Evolutionary conservation across 1,284 basidiomycete species (phyloP).

Genomic region (Leccinum griseonigrum): DNA sequence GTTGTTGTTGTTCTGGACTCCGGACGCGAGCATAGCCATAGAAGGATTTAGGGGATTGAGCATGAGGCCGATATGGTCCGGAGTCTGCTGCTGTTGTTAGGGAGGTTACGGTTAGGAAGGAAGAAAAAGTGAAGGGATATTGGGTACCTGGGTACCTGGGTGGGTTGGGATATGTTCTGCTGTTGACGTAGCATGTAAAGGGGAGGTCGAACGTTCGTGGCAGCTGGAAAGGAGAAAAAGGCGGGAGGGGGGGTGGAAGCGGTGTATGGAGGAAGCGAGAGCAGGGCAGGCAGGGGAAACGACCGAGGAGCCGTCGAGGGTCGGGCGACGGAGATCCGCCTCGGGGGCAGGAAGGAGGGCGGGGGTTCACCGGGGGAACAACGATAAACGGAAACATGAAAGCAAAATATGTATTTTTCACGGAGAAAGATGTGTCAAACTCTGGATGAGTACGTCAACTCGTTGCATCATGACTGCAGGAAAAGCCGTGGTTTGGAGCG

Average conservation of each 20-base stretch:
- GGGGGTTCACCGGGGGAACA: constrained; percentile 21
- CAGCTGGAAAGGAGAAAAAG: constrained; percentile 10
- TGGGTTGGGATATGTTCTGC: constrained; percentile 40
- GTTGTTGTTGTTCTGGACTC: constrained; percentile 18
- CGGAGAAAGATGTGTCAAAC: constrained; percentile 28
- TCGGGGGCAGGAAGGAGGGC: constrained; percentile 1
- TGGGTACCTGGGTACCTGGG: constrained; percentile 41
- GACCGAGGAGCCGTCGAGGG: background rate
- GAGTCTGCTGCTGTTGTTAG: constrained; percentile 26
- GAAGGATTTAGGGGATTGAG: constrained; percentile 22
- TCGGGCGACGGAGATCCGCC: constrained; percentile 19
- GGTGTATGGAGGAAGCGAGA: constrained; percentile 1
- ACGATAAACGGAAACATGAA: constrained; percentile 24
- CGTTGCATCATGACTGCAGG: constrained; percentile 38
- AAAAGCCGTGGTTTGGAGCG: constrained; percentile 40
- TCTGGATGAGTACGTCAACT: constrained; percentile 28
- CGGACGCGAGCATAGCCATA: constrained; percentile 27
- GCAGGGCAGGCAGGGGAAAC: constrained; percentile 5
- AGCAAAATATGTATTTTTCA: constrained; percentile 31
- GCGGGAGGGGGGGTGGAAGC: constrained; percentile 1
- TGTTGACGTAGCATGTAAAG: constrained; percentile 44
- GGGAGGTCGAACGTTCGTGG: constrained; percentile 39
- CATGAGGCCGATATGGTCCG: constrained; percentile 33
- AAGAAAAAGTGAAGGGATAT: constrained; percentile 38
- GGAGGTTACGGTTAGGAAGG: constrained; percentile 35